Evolutionary conservation across 1,284 basidiomycete species (phyloP).

Genomic region (Sporisorium graminicola): DNA sequence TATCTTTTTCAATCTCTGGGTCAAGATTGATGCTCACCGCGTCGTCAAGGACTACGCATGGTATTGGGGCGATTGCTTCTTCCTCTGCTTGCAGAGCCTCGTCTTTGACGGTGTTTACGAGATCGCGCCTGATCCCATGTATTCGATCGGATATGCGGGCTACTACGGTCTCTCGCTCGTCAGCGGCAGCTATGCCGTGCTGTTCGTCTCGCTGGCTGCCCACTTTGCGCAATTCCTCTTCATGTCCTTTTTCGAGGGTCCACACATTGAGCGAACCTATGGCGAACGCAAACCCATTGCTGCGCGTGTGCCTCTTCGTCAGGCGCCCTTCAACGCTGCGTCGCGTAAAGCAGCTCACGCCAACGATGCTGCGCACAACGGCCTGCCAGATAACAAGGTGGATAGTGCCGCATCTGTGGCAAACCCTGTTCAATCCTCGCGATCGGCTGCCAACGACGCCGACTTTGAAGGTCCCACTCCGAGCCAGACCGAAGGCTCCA

Average conservation of each 20-base stretch:
- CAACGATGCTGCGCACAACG: background rate
- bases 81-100: constrained; percentile 78
- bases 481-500: constrained; percentile 49
- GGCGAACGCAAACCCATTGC: constrained; percentile 62
- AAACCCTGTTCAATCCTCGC: background rate
- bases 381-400: background rate
- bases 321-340: constrained; percentile 59
- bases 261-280: constrained; percentile 75
- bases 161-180: constrained; percentile 96
- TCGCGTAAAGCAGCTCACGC: constrained; percentile 47
- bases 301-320: constrained; percentile 36
- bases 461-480: constrained; percentile 36
- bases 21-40: constrained; percentile 95
- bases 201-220: constrained; percentile 91
- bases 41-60: constrained; percentile 85
- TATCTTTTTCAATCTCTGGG: constrained; percentile 97
- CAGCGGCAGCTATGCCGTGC: constrained; percentile 86
- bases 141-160: constrained; percentile 79
- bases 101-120: constrained; percentile 99
- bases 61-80: constrained; percentile 99
- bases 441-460: background rate
- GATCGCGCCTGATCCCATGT: constrained; percentile 88
- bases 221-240: constrained; percentile 97
- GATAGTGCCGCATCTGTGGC: background rate
- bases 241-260: constrained; percentile 96